These are phyloP conservation scores for Argentina anserina DNA, from an alignment of 306 rosid genomes.

Conservation along the genomic window DNA sequence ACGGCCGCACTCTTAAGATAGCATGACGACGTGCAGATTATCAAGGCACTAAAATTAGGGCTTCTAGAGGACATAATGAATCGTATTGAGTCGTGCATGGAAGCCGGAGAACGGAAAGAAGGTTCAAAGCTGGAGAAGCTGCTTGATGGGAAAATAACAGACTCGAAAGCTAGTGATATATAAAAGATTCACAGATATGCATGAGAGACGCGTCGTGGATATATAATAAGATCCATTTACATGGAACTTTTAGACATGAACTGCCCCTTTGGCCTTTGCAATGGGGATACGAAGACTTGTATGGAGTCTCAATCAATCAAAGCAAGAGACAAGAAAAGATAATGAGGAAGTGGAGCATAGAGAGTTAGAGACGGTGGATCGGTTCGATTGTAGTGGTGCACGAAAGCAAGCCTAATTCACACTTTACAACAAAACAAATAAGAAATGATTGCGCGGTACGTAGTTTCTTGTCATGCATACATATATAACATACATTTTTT, in stretches of 20 bases:
- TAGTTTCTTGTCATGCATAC: no score
- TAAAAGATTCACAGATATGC: background rate
- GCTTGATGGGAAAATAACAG: background rate
- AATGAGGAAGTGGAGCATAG: background rate
- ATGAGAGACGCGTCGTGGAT: background rate
- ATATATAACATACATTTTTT: no score
- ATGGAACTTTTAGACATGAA: background rate
- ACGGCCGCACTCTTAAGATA: background rate
- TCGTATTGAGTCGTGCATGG: background rate
- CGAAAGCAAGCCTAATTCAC: no score
- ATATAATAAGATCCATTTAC: background rate
- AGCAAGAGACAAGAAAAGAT: background rate
- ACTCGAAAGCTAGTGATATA: background rate
- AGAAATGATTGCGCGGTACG: no score
- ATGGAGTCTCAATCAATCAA: background rate
- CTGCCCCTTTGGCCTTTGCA: background rate
- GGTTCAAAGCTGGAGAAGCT: background rate
- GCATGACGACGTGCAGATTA: background rate
- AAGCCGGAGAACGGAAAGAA: background rate
- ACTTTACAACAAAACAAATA: no score
- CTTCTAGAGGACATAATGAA: conserved; percentile 2
- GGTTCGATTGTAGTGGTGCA: background rate
- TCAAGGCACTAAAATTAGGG: background rate
- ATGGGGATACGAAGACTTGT: background rate
- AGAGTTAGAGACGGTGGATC: no score